Evolutionary conservation across 148 eudicot genomes (phyloP).

Genomic region (Drosera capensis): DNA sequence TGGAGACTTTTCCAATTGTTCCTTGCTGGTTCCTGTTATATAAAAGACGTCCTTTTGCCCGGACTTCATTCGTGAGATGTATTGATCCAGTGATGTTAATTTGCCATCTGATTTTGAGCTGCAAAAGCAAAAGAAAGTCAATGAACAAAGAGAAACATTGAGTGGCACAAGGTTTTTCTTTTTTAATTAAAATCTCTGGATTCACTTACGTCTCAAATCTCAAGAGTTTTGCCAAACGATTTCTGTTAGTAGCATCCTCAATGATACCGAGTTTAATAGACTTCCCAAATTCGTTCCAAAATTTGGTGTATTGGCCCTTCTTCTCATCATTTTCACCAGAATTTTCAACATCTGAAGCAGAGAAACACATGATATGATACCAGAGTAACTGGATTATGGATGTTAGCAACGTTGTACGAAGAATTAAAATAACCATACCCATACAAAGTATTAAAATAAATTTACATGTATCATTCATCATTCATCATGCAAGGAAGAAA

Average conservation of each 20-base stretch:
- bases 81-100: slow-evolving; percentile 81
- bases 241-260: slow-evolving; percentile 96
- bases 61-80: slow-evolving; percentile 88
- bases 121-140: slow-evolving; percentile 10
- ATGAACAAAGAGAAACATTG: too few relatives aligned
- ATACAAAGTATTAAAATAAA: too few relatives aligned
- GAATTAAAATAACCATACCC: too few relatives aligned
- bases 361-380: neutral
- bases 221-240: slow-evolving; percentile 89
- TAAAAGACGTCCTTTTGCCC: slow-evolving; percentile 96
- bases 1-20: slow-evolving; percentile 93
- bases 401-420: too few relatives aligned
- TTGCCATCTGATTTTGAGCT: slow-evolving; percentile 80
- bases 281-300: slow-evolving; percentile 99
- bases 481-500: neutral
- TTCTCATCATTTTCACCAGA: slow-evolving; percentile 62
- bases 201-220: slow-evolving; percentile 71
- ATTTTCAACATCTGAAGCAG: slow-evolving; percentile 59
- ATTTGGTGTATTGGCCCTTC: slow-evolving; percentile 83
- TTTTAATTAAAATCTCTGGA: neutral
- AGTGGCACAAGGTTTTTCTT: neutral
- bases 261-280: slow-evolving; percentile 93
- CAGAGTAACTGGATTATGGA: neutral
- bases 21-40: slow-evolving; percentile 88
- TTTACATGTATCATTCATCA: neutral